A percentile compares a stretch with the other conserved stretches of the same genome.
Conservation (phyloP, 371 early-diverging fungal species). For the Haplosporangium sp. region DNA sequence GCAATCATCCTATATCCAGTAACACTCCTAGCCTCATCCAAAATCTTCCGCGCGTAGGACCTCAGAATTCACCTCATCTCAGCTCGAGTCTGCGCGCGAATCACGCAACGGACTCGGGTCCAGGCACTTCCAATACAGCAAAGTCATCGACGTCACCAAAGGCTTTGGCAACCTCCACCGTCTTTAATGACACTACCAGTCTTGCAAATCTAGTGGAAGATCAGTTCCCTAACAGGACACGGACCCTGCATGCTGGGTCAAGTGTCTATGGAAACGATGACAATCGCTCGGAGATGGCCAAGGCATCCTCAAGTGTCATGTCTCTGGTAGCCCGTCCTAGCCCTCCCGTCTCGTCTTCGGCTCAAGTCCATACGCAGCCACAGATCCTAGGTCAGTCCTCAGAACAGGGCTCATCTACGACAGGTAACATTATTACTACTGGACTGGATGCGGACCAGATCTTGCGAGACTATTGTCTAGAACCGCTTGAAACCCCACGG, state of each 20-base stretch:
- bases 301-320: slow-evolving; percentile 28
- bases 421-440: slow-evolving; percentile 11
- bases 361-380: neutral
- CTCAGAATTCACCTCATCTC: slow-evolving; percentile 44
- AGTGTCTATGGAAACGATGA: slow-evolving; percentile 40
- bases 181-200: slow-evolving; percentile 20
- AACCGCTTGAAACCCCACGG: slow-evolving; percentile 52
- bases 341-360: slow-evolving; percentile 17
- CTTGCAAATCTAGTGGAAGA: slow-evolving; percentile 47
- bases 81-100: slow-evolving; percentile 36
- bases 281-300: slow-evolving; percentile 23
- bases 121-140: slow-evolving; percentile 19
- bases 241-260: slow-evolving; percentile 19
- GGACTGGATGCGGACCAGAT: slow-evolving; percentile 63
- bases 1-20: slow-evolving; percentile 19
- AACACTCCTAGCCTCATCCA: slow-evolving; percentile 15
- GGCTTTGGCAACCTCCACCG: slow-evolving; percentile 8
- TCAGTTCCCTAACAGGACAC: slow-evolving; percentile 51
- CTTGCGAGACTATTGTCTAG: slow-evolving; percentile 62
- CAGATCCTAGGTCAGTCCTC: slow-evolving; percentile 15
- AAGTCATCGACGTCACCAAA: slow-evolving; percentile 45
- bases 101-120: slow-evolving; percentile 13
- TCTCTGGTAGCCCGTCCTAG: slow-evolving; percentile 36
- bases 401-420: slow-evolving; percentile 13
- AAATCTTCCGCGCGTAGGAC: slow-evolving; percentile 20